Evolutionary conservation across 1,139 yeast species (phyloP).

Genomic region (Spathaspora sp.): DNA sequence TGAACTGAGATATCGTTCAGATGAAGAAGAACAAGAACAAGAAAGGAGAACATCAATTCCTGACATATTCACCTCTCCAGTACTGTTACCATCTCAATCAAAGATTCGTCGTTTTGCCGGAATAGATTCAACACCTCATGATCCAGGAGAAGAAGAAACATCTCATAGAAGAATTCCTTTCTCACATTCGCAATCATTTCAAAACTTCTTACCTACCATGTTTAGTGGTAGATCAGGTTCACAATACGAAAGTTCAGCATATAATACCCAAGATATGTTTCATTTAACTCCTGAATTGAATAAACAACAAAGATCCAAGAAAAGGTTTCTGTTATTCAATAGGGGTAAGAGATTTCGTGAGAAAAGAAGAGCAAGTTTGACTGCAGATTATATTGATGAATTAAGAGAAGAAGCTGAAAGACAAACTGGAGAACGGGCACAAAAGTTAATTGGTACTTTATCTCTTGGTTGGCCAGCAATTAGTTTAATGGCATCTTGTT

Average conservation of each 20-base stretch:
- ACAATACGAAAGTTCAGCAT: constrained; percentile 7
- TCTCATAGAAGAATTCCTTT: constrained; percentile 2
- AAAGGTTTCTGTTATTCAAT: constrained; percentile 26
- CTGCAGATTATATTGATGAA: constrained; percentile 18
- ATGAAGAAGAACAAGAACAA: constrained; percentile 24
- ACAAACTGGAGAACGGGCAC: constrained; percentile 53
- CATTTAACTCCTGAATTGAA: constrained; percentile 15
- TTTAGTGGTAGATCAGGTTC: constrained; percentile 14
- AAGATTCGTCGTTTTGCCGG: not conserved
- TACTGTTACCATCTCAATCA: not conserved
- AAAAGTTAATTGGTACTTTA: constrained; percentile 61
- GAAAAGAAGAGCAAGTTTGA: constrained; percentile 19
- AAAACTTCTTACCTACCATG: constrained; percentile 16
- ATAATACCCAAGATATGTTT: constrained; percentile 7
- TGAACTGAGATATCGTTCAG: constrained; percentile 27
- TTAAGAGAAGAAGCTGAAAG: constrained; percentile 23
- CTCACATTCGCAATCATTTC: constrained; percentile 12
- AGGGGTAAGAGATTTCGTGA: constrained; percentile 28
- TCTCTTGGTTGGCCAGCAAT: constrained; percentile 80
- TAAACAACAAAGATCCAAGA: constrained; percentile 18
- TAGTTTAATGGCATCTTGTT: constrained; percentile 69
- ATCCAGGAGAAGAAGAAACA: not conserved
- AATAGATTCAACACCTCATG: not conserved
- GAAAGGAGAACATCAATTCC: not conserved
- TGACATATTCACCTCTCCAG: not conserved